phyloP scores from a whole-genome alignment of 495 filamentous ascomycete species.

The Friedmanniomyces simplex region DNA sequence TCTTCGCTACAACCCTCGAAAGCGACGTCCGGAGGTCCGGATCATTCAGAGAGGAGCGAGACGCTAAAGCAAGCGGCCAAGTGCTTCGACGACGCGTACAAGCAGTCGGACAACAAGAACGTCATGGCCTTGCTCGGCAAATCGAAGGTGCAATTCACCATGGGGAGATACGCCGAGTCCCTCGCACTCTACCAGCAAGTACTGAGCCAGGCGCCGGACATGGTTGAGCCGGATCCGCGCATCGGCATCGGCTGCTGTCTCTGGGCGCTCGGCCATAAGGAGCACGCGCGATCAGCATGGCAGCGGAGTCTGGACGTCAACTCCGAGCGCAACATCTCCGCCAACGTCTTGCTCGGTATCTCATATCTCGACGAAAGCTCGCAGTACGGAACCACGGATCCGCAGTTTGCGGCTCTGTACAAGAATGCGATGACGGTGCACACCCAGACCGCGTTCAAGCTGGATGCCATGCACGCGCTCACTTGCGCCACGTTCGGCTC shows the following conservation, averaged over 20 bases:
- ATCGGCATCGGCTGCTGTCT: conserved; percentile 93
- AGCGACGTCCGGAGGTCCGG: conserved; percentile 47
- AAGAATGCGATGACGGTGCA: conserved; percentile 90
- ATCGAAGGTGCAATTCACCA: conserved; percentile 69
- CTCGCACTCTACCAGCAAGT: conserved; percentile 78
- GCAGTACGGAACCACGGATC: conserved; percentile 63
- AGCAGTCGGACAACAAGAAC: conserved; percentile 71
- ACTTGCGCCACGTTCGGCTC: conserved; percentile 80
- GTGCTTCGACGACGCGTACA: conserved; percentile 84
- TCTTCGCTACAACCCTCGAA: conserved; percentile 74
- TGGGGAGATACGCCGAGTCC: conserved; percentile 73
- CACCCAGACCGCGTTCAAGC: conserved; percentile 85
- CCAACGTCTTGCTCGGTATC: conserved; percentile 77
- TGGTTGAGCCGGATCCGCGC: conserved; percentile 89
- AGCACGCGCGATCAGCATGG: conserved; percentile 84
- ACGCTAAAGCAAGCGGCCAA: conserved; percentile 72
- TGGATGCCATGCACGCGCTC: conserved; percentile 86
- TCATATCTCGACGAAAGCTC: conserved; percentile 79
- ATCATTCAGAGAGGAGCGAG: conserved; percentile 66
- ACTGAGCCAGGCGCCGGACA: conserved; percentile 67
- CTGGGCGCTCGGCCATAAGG: conserved; percentile 89
- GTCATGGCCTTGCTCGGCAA: conserved; percentile 84
- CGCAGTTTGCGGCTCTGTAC: conserved; percentile 69
- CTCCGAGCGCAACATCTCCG: conserved; percentile 69
- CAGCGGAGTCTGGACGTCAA: conserved; percentile 79